Evolutionary conservation across 352 stramenopile genomes (phyloP).

Genomic region (Phytophthora multivora): DNA sequence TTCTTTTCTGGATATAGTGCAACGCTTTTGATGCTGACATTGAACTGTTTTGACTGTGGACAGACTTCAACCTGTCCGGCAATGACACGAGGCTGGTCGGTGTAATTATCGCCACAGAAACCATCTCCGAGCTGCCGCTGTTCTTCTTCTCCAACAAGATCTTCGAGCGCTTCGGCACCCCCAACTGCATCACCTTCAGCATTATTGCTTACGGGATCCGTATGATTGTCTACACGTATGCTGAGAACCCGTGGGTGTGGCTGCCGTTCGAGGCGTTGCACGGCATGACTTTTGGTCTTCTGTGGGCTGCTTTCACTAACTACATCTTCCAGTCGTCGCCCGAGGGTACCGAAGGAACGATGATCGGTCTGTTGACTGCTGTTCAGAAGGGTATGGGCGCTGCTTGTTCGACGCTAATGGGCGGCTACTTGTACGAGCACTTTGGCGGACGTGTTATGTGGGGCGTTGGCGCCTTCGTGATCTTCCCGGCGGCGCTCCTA

Average conservation of each 20-base stretch:
- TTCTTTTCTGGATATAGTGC: neutral
- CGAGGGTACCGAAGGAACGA: conserved; percentile 66
- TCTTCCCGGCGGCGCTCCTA: conserved; percentile 54
- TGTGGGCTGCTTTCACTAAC: conserved; percentile 80
- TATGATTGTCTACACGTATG: conserved; percentile 66
- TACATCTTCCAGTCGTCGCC: conserved; percentile 75
- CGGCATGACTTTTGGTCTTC: conserved; percentile 69
- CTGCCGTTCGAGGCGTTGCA: conserved; percentile 73
- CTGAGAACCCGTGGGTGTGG: conserved; percentile 65
- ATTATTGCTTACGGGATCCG: conserved; percentile 61
- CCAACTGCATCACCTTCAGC: conserved; percentile 54
- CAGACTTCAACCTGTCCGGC: conserved; percentile 68
- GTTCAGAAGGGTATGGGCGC: conserved; percentile 73
- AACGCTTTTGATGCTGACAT: neutral
- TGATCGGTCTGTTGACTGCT: conserved; percentile 69
- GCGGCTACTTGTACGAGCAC: conserved; percentile 75
- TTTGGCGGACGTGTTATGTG: conserved; percentile 67
- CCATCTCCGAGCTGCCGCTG: conserved; percentile 69
- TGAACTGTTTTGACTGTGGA: neutral
- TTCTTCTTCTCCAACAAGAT: conserved; percentile 81
- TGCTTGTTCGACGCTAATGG: conserved; percentile 62
- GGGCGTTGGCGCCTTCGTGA: conserved; percentile 49
- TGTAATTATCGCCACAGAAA: conserved; percentile 71
- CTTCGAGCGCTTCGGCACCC: conserved; percentile 61
- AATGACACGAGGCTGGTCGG: conserved; percentile 68